A percentile compares a stretch with the other conserved stretches of the same genome.
Evolutionary conservation across 1,284 basidiomycete species (phyloP).

Genomic region (Puccinia hordei): DNA sequence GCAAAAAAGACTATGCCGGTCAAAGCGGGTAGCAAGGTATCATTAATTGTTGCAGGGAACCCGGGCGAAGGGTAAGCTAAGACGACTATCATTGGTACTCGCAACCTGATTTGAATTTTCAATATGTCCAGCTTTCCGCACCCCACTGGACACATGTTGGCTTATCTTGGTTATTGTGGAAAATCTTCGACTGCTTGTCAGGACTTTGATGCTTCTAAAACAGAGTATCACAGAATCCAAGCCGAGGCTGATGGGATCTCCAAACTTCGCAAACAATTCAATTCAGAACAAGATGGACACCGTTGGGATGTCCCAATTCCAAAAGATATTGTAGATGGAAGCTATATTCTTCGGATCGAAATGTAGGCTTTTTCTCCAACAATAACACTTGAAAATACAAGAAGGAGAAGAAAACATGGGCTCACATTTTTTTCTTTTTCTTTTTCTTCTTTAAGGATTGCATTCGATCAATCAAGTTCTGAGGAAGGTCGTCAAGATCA

Average conservation of each 20-base stretch:
- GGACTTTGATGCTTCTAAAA: constrained; percentile 42
- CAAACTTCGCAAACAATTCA: constrained; percentile 34
- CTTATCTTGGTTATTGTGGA: constrained; percentile 48
- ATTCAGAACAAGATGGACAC: constrained; percentile 31
- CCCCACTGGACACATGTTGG: constrained; percentile 31
- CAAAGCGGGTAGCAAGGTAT: constrained; percentile 39
- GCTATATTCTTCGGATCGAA: constrained; percentile 45
- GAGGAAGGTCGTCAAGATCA: constrained; percentile 49
- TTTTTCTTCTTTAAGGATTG: constrained; percentile 21
- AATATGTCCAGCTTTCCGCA: constrained; percentile 35
- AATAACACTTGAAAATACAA: not conserved
- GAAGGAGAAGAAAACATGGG: not conserved
- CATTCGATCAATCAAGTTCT: constrained; percentile 40
- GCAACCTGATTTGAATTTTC: not conserved
- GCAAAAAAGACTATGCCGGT: constrained; percentile 45
- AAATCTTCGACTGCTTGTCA: constrained; percentile 29
- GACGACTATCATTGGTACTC: not conserved
- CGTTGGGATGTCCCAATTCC: constrained; percentile 48
- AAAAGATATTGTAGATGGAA: constrained; percentile 32
- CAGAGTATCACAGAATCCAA: constrained; percentile 36
- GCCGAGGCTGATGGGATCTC: constrained; percentile 41
- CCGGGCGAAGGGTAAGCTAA: constrained; percentile 45
- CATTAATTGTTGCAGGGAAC: constrained; percentile 27
- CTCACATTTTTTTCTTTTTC: not conserved
- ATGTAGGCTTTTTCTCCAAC: constrained; percentile 17